Conservation (phyloP, 225 moss, liverwort and hornwort genomes). For the Anthoceros angustus region DNA sequence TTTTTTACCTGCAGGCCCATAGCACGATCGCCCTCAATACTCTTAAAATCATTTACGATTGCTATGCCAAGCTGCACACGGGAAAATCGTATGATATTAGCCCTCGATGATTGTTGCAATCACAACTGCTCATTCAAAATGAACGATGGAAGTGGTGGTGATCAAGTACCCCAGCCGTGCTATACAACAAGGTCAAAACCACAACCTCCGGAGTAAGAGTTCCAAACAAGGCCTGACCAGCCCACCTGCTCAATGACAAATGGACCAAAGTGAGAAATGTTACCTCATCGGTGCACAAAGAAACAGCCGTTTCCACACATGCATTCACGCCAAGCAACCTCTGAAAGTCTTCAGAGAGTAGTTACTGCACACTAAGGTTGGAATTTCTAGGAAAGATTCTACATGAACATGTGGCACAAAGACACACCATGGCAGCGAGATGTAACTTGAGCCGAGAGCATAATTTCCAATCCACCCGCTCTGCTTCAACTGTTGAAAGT, state of each 20-base stretch:
- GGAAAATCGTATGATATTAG: background rate
- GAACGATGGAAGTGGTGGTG: background rate
- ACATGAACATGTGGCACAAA: background rate
- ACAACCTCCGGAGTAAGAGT: slow-evolving; percentile 78
- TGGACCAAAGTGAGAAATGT: background rate
- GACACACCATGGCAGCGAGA: slow-evolving; percentile 65
- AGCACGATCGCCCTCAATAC: slow-evolving; percentile 77
- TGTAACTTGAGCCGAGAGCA: slow-evolving; percentile 78
- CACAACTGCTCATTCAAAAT: background rate
- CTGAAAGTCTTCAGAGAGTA: background rate
- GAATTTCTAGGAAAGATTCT: background rate
- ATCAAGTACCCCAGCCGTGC: slow-evolving; percentile 71
- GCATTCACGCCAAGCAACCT: background rate
- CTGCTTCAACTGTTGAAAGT: slow-evolving; percentile 56
- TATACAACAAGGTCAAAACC: slow-evolving; percentile 78
- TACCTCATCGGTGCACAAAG: too few species aligned
- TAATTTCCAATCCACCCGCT: slow-evolving; percentile 94
- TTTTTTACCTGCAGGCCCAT: slow-evolving; percentile 81
- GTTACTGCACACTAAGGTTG: background rate
- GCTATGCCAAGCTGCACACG: slow-evolving; percentile 82
- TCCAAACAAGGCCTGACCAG: slow-evolving; percentile 82
- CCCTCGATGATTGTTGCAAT: background rate
- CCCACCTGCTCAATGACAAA: slow-evolving; percentile 52
- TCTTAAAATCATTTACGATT: slow-evolving; percentile 95
- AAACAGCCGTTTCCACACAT: background rate